Base-by-base conservation (phyloP, 305 asterid species). In the Fraxinus baroniana region DNA sequence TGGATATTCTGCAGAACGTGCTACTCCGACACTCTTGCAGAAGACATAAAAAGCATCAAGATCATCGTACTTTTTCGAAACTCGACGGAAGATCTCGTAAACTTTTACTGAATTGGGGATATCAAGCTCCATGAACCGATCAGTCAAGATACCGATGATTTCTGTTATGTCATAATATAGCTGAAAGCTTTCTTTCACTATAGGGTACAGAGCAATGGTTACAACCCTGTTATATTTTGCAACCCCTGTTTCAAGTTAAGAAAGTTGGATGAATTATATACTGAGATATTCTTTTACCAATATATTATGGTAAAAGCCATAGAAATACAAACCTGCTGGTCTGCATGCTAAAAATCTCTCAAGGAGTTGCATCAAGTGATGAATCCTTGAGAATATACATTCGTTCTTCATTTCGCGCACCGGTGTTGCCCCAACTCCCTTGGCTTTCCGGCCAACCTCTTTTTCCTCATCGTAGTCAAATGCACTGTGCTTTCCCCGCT, bases 321-420 rank as follows among this genome's bases (percentile, higher is more conserved):
- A 7, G 13, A 13, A 30, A 8, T 57, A 2, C 77, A 18, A 41
- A 95, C 99, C 99, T 83, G 99, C 82, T 20, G 99, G 99, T 49
- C 89, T 91, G 80, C 98, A 94, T 28, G 94, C 97, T 37, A 97
- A 80, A 76, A 97, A 90, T 84, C 97, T 88, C 28, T 93, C 98
- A 10, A 93, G 94, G 83, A 93, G 92, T 79, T 97, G 96, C 93
- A 92, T 89, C 5, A 92, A 88, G 84, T 92, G 97, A 86, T 91
- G 94, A 68, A 88, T 88, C 89, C 87, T 91, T 1, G 93, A 88
- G 80, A 89, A 91, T 33, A 95, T 82, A 12, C 76, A 76, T n/a
- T 90, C 98, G 7, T 33, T 88, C 86, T 86, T 92, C 97, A 92
- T 87, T 28, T 97, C 98, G 1, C 86, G 79, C 4, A 90, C 81